Percentiles rank a stretch among this genome's conserved stretches.
Evolutionary conservation across 1,284 basidiomycete species (phyloP).

Genomic region (Ustilago trichophora): DNA sequence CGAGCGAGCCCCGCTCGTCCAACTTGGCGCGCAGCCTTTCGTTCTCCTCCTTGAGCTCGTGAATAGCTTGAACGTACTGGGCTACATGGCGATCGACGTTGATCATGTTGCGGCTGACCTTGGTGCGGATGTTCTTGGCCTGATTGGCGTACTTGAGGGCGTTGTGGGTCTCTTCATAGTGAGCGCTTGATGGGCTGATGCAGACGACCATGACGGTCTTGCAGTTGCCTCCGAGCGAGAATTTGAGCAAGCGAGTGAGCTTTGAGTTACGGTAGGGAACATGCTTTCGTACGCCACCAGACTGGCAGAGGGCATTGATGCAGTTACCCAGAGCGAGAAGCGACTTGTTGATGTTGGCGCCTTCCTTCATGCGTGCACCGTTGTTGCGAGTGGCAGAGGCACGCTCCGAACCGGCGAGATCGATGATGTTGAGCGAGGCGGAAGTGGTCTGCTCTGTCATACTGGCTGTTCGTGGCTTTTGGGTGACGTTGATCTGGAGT

Average conservation of each 20-base stretch:
- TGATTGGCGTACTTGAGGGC: constrained; percentile 67
- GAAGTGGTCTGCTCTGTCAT: constrained; percentile 61
- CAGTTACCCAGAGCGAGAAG: constrained; percentile 65
- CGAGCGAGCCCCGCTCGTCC: constrained; percentile 70
- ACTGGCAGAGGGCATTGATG: constrained; percentile 66
- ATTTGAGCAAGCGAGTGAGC: constrained; percentile 65
- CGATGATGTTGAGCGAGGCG: constrained; percentile 66
- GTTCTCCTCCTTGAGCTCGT: constrained; percentile 82
- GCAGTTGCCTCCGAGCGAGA: constrained; percentile 67
- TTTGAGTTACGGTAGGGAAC: constrained; percentile 66
- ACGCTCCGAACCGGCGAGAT: constrained; percentile 64
- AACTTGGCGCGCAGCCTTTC: constrained; percentile 86
- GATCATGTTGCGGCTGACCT: constrained; percentile 64
- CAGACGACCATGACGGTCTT: constrained; percentile 67
- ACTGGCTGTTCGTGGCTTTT: constrained; percentile 61
- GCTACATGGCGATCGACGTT: constrained; percentile 66
- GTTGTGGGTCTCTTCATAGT: constrained; percentile 66
- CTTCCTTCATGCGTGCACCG: constrained; percentile 66
- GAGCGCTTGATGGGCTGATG: constrained; percentile 62
- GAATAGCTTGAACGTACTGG: constrained; percentile 82
- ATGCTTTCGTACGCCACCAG: constrained; percentile 53
- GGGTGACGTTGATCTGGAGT: constrained; percentile 65
- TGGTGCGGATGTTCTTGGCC: constrained; percentile 66
- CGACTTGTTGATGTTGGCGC: constrained; percentile 67
- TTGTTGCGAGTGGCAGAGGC: constrained; percentile 65